Evolutionary conservation across 345 rosid genomes (phyloP).

Genomic region (Cardamine resedifolia): DNA sequence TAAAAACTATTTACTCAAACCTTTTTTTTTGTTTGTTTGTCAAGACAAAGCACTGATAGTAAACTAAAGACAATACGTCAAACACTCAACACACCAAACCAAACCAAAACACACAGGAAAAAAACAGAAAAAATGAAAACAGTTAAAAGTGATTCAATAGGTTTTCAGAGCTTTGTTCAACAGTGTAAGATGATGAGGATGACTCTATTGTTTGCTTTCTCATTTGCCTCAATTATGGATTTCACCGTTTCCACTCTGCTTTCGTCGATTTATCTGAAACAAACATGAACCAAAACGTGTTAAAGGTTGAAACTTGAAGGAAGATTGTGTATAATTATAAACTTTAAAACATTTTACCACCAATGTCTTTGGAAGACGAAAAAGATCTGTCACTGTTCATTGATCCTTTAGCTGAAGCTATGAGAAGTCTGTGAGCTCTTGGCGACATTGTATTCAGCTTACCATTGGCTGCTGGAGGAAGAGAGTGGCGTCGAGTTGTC

Average conservation of each 20-base stretch:
- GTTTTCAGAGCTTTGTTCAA: constrained; percentile 27
- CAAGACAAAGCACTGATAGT: constrained; percentile 24
- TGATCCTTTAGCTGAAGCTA: constrained; percentile 59
- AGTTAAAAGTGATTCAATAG: constrained; percentile 30
- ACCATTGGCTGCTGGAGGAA: constrained; percentile 60
- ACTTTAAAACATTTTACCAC: constrained; percentile 41
- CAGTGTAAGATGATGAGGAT: constrained; percentile 26
- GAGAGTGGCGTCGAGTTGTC: constrained; percentile 65
- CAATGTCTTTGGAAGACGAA: constrained; percentile 60
- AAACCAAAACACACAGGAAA: constrained; percentile 34
- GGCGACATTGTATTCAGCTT: constrained; percentile 62
- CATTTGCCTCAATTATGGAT: neutral
- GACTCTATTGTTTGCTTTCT: constrained; percentile 25
- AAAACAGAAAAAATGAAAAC: constrained; percentile 7
- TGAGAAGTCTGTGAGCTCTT: constrained; percentile 53
- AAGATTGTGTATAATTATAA: neutral
- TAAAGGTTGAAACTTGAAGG: neutral
- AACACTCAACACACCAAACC: neutral
- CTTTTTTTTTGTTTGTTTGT: constrained; percentile 14
- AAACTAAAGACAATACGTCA: neutral
- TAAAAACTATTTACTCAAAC: constrained; percentile 30
- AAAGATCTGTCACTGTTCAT: constrained; percentile 56
- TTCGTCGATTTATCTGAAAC: constrained; percentile 57
- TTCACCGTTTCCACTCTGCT: constrained; percentile 85
- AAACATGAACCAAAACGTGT: neutral